phyloP scores from a whole-genome alignment of 148 eudicot genomes.

The Rhododendron molle region DNA sequence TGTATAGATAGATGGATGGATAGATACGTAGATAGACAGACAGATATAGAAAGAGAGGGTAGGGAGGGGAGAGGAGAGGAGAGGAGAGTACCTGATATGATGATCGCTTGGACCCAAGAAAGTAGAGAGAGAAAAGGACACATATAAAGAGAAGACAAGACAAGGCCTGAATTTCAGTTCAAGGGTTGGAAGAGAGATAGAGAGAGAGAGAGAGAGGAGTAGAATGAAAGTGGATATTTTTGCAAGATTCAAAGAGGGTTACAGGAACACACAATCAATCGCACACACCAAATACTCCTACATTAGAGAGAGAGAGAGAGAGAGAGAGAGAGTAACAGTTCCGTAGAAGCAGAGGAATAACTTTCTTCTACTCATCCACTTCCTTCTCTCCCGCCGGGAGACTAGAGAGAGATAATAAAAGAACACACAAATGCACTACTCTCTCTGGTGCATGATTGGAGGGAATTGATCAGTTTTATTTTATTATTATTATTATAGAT shows the following conservation, averaged over 20 bases:
- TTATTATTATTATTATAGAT: too few relatives aligned
- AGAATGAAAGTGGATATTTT: background rate
- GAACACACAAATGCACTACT: background rate
- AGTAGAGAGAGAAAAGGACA: background rate
- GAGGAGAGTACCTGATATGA: background rate
- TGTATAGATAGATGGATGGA: background rate
- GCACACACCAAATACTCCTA: background rate
- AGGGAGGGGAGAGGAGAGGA: background rate
- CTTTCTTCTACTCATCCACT: constrained; percentile 50
- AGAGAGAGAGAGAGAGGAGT: background rate
- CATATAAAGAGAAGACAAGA: constrained; percentile 1
- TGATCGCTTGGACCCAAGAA: background rate
- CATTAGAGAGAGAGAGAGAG: background rate
- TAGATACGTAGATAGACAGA: background rate
- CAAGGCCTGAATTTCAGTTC: constrained; percentile 4
- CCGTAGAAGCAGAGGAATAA: constrained; percentile 43
- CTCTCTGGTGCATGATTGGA: constrained; percentile 16
- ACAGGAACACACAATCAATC: background rate
- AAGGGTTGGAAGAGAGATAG: background rate
- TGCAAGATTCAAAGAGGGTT: constrained; percentile 4
- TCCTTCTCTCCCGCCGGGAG: constrained; percentile 51
- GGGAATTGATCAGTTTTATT: constrained; percentile 10
- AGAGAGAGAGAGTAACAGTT: constrained; percentile 16
- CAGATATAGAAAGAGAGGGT: background rate
- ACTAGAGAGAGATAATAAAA: constrained; percentile 18